Percentiles rank a stretch among this genome's conserved stretches.
phyloP scores from a whole-genome alignment of 129 eudicot genomes.

The Smallanthus sonchifolius region DNA sequence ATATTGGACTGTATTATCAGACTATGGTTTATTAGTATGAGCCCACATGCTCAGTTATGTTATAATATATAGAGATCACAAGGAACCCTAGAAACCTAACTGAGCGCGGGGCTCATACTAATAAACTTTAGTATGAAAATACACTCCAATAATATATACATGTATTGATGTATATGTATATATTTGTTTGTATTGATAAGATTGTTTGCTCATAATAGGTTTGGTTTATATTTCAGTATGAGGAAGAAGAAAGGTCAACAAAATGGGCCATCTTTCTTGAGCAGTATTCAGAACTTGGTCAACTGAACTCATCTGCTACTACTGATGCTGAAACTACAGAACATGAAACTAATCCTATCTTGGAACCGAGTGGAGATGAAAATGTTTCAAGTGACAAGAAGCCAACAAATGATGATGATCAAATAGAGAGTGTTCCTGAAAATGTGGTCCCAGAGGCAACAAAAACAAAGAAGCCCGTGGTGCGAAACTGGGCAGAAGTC shows the following conservation, averaged over 20 bases:
- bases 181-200: background rate
- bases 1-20: too few species aligned
- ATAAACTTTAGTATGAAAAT: too few species aligned
- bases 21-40: too few species aligned
- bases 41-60: too few species aligned
- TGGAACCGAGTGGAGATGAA: conserved; percentile 37
- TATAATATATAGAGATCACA: too few species aligned
- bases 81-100: too few species aligned
- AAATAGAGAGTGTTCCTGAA: conserved; percentile 20
- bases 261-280: conserved; percentile 87
- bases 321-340: conserved; percentile 40
- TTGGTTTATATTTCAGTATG: conserved; percentile 50
- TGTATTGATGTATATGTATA: conserved; percentile 8
- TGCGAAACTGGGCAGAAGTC: conserved; percentile 60
- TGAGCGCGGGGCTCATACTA: too few species aligned
- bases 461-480: conserved; percentile 35
- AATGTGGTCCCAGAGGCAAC: conserved; percentile 20
- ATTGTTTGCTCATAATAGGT: background rate
- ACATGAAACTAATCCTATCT: conserved; percentile 23
- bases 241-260: conserved; percentile 81
- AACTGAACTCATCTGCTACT: conserved; percentile 14
- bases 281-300: conserved; percentile 38
- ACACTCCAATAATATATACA: too few species aligned
- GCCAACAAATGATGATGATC: conserved; percentile 31
- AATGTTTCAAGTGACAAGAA: conserved; percentile 33